Conservation (phyloP, 257 asterid species). For the Echites panduratus region DNA sequence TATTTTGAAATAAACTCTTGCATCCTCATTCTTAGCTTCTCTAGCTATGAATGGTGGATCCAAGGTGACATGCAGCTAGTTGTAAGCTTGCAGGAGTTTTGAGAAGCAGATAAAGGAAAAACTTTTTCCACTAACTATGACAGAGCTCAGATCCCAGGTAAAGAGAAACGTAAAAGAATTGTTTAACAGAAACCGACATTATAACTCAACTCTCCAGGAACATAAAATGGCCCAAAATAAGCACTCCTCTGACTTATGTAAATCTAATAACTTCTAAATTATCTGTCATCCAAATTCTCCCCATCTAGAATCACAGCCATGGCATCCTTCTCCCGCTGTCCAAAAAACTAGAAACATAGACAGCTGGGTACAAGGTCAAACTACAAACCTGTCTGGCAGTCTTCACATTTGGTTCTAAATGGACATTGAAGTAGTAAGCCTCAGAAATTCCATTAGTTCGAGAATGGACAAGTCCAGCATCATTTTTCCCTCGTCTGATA, state of each 20-base stretch:
- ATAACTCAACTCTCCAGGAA: not conserved
- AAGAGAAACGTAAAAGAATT: not conserved
- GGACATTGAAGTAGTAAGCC: not conserved
- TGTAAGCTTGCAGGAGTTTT: not conserved
- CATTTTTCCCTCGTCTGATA: conserved; percentile 14
- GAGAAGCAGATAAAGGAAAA: not conserved
- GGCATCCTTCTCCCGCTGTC: not conserved
- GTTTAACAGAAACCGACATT: not conserved
- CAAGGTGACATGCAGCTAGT: not conserved
- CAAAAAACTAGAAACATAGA: not conserved
- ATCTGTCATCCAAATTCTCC: not conserved
- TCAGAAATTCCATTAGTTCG: conserved; percentile 3
- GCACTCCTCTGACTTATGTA: not conserved
- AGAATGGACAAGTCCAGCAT: conserved; percentile 7
- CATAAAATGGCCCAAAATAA: not conserved
- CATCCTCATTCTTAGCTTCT: conserved; percentile 1
- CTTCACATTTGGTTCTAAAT: conserved; percentile 24
- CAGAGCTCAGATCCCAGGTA: not conserved
- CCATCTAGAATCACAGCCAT: not conserved
- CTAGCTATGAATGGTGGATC: not conserved
- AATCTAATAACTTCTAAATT: not conserved
- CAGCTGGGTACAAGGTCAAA: not conserved
- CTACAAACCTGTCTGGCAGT: conserved; percentile 38
- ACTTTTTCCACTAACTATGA: not conserved
- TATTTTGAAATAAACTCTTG: not conserved